Evolutionary conservation across 305 asterid species (phyloP).

Genomic region (Rubia occidens): DNA sequence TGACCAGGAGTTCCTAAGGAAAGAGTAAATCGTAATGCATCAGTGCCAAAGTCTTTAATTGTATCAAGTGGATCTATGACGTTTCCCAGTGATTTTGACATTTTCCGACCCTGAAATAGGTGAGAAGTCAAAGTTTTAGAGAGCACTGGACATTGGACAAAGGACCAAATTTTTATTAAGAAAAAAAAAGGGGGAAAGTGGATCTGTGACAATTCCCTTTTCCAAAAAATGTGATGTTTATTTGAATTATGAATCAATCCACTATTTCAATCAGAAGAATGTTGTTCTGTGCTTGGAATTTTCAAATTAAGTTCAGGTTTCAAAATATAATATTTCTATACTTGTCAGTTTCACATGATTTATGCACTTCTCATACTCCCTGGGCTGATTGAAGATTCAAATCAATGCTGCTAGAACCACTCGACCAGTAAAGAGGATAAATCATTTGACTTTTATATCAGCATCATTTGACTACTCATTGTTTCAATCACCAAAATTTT

Average conservation of each 20-base stretch:
- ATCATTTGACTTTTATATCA: neutral
- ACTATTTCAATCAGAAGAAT: neutral
- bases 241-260: neutral
- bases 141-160: slow-evolving; percentile 21
- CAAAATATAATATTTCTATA: neutral
- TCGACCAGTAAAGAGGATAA: neutral
- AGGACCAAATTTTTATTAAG: neutral
- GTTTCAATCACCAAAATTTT: neutral
- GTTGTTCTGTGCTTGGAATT: neutral
- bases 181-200: neutral
- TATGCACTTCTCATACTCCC: neutral
- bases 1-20: slow-evolving; percentile 95
- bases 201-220: neutral
- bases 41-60: slow-evolving; percentile 80
- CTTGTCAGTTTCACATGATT: neutral
- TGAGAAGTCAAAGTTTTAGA: slow-evolving; percentile 16
- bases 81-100: slow-evolving; percentile 93
- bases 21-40: slow-evolving; percentile 91
- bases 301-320: neutral
- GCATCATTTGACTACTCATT: neutral
- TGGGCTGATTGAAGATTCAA: neutral
- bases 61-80: slow-evolving; percentile 87
- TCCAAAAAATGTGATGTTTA: neutral
- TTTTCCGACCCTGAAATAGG: slow-evolving; percentile 77
- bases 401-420: neutral